Evolutionary conservation across 2,329 filamentous ascomycete species (phyloP), one percentile per base, ranked within the genome.

Genomic region (Diaporthe sp.): DNA sequence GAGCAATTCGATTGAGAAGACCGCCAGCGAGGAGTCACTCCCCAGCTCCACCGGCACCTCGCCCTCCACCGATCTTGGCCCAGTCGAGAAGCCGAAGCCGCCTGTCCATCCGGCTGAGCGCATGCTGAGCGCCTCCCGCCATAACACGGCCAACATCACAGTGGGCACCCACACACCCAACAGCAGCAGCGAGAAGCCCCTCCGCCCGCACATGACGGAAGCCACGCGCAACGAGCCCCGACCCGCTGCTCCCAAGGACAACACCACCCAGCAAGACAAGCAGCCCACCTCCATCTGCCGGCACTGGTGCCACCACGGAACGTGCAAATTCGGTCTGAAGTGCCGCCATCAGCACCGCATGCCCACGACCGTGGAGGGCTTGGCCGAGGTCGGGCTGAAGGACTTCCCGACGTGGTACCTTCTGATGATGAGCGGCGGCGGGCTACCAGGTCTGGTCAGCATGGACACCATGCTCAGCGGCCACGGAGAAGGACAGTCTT

Each of bases 311-410:
- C 83, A 84, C 71, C 81, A 85, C 55, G 88, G 88, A 9, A 83
- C 81, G 17, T 90, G 89, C 80, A 85, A 83, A 78, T 89, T 84
- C 81, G 86, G 85, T 4, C 68, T 75, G 9, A 77, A 80, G 12
- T 90, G 89, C 80, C 83, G 83, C 5, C 87, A 84, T 80, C 77
- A 79, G 63, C 89, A 90, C 80, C 79, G 79, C 75, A 89, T 90
- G 88, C 89, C 88, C 4, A 79, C 79, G 75, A 86, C 85, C 0
- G 42, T 76, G 6, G 81, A 81, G 22, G 87, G 84, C 1, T 84
- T 89, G 9, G 79, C 78, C 12, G 82, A 83, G 72, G 83, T 88
- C 31, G 87, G 87, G 0, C 82, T 90, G 13, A 68, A 53, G 12
- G 81, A 83, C 75, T 82, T 84, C 68, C 88, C 88, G 1, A 76